These are phyloP conservation scores for Kwoniella sp. DNA, from an alignment of 768 basidiomycete genomes.

Conservation along the genomic window DNA sequence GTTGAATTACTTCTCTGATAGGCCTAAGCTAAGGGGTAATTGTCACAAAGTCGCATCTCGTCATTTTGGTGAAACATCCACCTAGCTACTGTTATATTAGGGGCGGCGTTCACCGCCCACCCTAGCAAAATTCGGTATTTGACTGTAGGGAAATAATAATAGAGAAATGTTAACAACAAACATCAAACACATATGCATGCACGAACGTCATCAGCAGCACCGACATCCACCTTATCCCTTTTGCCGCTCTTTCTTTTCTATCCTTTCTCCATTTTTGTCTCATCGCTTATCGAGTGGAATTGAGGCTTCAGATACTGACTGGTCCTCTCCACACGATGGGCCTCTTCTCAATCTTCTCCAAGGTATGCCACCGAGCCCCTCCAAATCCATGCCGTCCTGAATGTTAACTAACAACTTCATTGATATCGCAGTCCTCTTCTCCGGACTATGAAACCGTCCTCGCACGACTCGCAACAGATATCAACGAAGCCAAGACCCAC, in stretches of 20 bases:
- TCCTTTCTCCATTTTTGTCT: neutral
- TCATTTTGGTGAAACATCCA: neutral
- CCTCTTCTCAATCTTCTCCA: slow-evolving; percentile 45
- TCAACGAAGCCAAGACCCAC: slow-evolving; percentile 50
- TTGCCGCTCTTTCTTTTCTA: neutral
- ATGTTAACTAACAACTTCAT: neutral
- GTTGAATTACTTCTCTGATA: too few species aligned
- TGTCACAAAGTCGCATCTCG: neutral
- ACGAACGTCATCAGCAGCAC: slow-evolving; percentile 20
- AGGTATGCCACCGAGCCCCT: slow-evolving; percentile 16
- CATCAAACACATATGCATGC: too few species aligned
- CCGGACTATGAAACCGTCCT: slow-evolving; percentile 55
- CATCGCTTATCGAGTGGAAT: neutral
- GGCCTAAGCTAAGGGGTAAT: too few species aligned
- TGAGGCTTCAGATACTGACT: too few species aligned
- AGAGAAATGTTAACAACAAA: neutral
- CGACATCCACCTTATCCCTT: neutral
- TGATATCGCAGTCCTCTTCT: slow-evolving; percentile 32
- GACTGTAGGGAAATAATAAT: too few species aligned
- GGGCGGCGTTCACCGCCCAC: neutral
- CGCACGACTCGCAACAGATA: slow-evolving; percentile 47
- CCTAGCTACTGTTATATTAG: neutral
- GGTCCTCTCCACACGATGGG: slow-evolving; percentile 28
- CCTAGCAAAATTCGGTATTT: neutral
- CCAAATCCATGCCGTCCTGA: neutral